phyloP scores from a whole-genome alignment of 108 stramenopile species.

The Hondaea fermentalgiana region DNA sequence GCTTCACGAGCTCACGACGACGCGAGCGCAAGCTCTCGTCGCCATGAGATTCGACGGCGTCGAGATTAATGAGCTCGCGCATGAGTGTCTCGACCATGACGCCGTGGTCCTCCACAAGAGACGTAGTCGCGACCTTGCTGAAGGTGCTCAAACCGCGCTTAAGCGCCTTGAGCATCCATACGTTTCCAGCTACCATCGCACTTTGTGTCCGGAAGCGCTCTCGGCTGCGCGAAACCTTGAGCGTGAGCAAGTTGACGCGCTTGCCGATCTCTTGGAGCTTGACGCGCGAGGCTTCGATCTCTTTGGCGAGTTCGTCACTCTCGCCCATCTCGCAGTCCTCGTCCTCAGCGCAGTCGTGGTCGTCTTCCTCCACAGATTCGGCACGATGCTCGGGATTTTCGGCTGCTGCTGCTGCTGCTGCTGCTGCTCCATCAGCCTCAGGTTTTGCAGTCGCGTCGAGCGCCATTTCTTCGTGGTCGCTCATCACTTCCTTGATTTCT shows the following conservation, averaged over 20 bases:
- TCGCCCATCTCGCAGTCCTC: too few relatives aligned
- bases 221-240: background rate
- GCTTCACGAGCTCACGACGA: background rate
- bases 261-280: background rate
- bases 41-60: background rate
- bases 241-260: background rate
- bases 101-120: background rate
- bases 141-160: background rate
- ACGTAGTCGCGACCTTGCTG: background rate
- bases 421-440: too few relatives aligned
- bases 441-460: too few relatives aligned
- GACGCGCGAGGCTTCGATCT: background rate
- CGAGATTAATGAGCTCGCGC: background rate
- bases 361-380: too few relatives aligned
- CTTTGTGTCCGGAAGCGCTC: background rate
- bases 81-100: background rate
- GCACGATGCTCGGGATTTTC: too few relatives aligned
- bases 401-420: too few relatives aligned
- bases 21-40: background rate
- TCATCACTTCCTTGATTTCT: too few relatives aligned
- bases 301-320: too few relatives aligned
- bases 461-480: too few relatives aligned
- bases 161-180: background rate
- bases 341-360: too few relatives aligned
- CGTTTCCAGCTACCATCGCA: background rate